Conservation (phyloP, 1,139 yeast species). For the Debaryomyces fabryi region DNA sequence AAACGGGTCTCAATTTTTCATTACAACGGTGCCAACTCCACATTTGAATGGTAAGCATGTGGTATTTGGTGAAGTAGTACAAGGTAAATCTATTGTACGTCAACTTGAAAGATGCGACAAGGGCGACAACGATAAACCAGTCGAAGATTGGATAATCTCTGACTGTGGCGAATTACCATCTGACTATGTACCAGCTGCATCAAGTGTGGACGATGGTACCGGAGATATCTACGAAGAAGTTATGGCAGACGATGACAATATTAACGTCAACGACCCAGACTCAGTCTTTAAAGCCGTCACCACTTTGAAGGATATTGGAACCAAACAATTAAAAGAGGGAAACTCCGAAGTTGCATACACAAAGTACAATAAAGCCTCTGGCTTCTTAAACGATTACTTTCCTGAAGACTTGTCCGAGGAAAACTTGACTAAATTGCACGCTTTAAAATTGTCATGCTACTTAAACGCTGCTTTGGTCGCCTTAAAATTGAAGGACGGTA, state of each 20-base stretch:
- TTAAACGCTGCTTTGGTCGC: conserved; percentile 79
- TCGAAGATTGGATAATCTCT: conserved; percentile 64
- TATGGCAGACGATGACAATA: conserved; percentile 70
- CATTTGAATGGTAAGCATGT: conserved; percentile 94
- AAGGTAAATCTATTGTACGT: conserved; percentile 82
- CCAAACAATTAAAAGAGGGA: conserved; percentile 68
- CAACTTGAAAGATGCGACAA: conserved; percentile 72
- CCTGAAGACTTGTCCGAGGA: conserved; percentile 70
- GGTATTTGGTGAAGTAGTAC: conserved; percentile 86
- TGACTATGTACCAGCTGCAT: conserved; percentile 50
- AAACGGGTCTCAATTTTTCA: conserved; percentile 93
- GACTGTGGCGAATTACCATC: conserved; percentile 77
- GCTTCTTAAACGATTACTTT: conserved; percentile 69
- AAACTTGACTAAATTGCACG: conserved; percentile 50
- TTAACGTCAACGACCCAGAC: conserved; percentile 60
- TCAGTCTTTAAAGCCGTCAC: conserved; percentile 69
- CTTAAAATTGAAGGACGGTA: conserved; percentile 61
- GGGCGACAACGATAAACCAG: conserved; percentile 65
- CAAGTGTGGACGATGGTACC: conserved; percentile 66
- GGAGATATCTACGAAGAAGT: conserved; percentile 85
- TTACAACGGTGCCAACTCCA: conserved; percentile 82
- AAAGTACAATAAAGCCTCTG: conserved; percentile 73
- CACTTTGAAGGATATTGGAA: conserved; percentile 77
- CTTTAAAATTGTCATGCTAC: conserved; percentile 61
- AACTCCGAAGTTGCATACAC: conserved; percentile 56